These are phyloP conservation scores for Amanita fuliginea DNA, from an alignment of 768 basidiomycete species.

Conservation along the genomic window DNA sequence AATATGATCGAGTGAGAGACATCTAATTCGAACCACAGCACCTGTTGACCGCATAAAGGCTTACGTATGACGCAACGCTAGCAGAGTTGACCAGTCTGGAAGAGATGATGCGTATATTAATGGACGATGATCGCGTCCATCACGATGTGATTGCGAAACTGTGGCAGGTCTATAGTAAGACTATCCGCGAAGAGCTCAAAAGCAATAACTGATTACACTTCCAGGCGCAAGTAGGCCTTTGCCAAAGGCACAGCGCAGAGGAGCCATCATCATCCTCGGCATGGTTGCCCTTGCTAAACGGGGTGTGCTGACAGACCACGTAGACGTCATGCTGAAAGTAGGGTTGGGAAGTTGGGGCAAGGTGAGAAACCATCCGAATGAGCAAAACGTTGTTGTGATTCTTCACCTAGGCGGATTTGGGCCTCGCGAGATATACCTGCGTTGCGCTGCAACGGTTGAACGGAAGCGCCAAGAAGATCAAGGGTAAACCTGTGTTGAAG, in stretches of 20 bases:
- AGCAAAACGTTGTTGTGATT: neutral
- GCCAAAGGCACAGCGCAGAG: slow-evolving; percentile 79
- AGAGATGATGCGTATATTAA: slow-evolving; percentile 94
- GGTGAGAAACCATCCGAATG: slow-evolving; percentile 27
- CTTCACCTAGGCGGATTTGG: slow-evolving; percentile 60
- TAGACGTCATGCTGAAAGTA: slow-evolving; percentile 77
- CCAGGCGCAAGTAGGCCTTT: slow-evolving; percentile 66
- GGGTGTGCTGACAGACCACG: slow-evolving; percentile 61
- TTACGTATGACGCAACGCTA: slow-evolving; percentile 85
- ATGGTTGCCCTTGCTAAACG: slow-evolving; percentile 89
- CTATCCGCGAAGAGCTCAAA: neutral
- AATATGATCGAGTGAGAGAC: slow-evolving; percentile 86
- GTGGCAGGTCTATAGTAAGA: slow-evolving; percentile 89
- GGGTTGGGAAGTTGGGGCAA: slow-evolving; percentile 80
- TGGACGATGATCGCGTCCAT: slow-evolving; percentile 80
- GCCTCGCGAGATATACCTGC: slow-evolving; percentile 88
- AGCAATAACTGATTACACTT: neutral
- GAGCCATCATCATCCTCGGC: slow-evolving; percentile 92
- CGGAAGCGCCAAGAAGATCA: slow-evolving; percentile 94
- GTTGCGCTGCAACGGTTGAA: slow-evolving; percentile 86
- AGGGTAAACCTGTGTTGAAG: slow-evolving; percentile 41
- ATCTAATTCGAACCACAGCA: neutral
- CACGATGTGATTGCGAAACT: slow-evolving; percentile 80
- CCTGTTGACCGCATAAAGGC: slow-evolving; percentile 28
- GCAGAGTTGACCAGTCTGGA: slow-evolving; percentile 95